Evolutionary conservation across 1,284 basidiomycete species (phyloP).

Genomic region (Microbotryum silenes-acaulis): DNA sequence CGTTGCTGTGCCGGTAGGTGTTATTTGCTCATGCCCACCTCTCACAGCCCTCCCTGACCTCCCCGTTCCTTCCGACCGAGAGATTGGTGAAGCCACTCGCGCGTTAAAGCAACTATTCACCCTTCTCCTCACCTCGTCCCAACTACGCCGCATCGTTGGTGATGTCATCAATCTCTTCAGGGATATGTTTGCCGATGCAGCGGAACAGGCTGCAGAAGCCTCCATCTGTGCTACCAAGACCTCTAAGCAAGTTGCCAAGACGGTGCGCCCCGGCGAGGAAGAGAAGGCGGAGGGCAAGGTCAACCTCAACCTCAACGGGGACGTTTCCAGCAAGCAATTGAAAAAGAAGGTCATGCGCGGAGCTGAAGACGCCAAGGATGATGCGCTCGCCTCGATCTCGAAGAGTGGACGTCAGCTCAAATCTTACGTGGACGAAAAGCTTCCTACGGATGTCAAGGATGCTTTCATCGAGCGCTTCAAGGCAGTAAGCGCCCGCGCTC

Average conservation of each 20-base stretch:
- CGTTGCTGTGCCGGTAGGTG: neutral
- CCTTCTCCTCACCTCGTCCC: slow-evolving; percentile 43
- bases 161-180: slow-evolving; percentile 43
- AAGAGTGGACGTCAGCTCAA: slow-evolving; percentile 24
- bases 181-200: slow-evolving; percentile 45
- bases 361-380: slow-evolving; percentile 6
- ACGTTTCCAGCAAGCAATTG: slow-evolving; percentile 1
- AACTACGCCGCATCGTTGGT: slow-evolving; percentile 43
- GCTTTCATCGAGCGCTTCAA: slow-evolving; percentile 43
- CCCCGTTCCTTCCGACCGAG: slow-evolving; percentile 34
- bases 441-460: slow-evolving; percentile 44
- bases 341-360: slow-evolving; percentile 4
- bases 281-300: slow-evolving; percentile 31
- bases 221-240: slow-evolving; percentile 28
- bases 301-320: slow-evolving; percentile 14
- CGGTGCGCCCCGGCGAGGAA: slow-evolving; percentile 29
- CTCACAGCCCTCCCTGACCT: slow-evolving; percentile 36
- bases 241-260: slow-evolving; percentile 33
- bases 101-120: slow-evolving; percentile 43
- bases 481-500: neutral
- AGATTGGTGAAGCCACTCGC: slow-evolving; percentile 41
- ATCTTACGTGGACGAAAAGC: slow-evolving; percentile 44
- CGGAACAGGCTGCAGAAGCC: slow-evolving; percentile 22
- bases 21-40: slow-evolving; percentile 27
- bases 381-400: slow-evolving; percentile 12